Conservation (phyloP, 139 green algal genomes). For the Chara braunii region DNA sequence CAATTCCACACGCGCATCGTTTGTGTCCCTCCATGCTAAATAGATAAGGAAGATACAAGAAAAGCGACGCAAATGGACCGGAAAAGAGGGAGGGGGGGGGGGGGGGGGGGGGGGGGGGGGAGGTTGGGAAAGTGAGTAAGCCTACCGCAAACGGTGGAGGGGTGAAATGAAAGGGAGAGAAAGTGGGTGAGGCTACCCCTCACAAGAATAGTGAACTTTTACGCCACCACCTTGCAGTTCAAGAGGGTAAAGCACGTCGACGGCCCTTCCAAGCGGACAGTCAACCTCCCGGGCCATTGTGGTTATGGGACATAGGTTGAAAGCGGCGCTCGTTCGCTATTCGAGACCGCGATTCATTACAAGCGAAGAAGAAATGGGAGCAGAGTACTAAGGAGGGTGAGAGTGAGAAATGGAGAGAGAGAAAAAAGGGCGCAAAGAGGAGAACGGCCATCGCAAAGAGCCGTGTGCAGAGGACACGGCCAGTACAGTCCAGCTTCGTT, state of each 20-base stretch:
- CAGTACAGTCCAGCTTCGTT: too few species aligned
- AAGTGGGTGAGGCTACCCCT: not conserved
- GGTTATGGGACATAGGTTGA: not conserved
- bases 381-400: too few species aligned
- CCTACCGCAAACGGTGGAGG: not conserved
- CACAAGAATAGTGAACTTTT: not conserved
- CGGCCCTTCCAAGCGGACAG: conserved; percentile 10
- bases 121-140: not conserved
- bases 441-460: too few species aligned
- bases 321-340: not conserved
- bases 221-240: not conserved
- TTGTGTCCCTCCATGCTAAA: too few species aligned
- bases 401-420: too few species aligned
- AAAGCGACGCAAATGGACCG: not conserved
- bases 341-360: not conserved
- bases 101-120: not conserved
- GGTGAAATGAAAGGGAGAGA: not conserved
- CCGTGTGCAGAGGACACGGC: too few species aligned
- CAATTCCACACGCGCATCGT: too few species aligned
- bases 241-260: conserved; percentile 27
- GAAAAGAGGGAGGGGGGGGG: not conserved
- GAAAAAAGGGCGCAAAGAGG: too few species aligned
- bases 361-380: not conserved
- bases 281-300: conserved; percentile 23
- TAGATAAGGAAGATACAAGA: too few species aligned